A percentile compares a stretch with the other conserved stretches of the same genome.
These are phyloP conservation scores for Chaetomium fimeti DNA, from an alignment of 495 filamentous ascomycete genomes.

Conservation along the genomic window DNA sequence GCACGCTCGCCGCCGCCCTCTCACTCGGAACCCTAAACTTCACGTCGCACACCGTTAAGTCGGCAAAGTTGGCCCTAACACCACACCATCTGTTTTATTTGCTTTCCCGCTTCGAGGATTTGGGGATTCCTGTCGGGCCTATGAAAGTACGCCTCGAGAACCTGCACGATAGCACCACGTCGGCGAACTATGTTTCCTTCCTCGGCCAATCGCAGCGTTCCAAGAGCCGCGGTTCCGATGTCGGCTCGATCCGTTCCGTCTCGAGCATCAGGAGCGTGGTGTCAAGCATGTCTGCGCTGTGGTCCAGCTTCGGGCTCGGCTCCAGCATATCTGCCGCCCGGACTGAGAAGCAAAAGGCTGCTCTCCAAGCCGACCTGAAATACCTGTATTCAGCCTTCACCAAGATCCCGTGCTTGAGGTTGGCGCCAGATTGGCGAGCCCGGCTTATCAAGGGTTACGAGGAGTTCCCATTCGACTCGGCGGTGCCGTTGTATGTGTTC, in stretches of 20 bases:
- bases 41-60: constrained; percentile 77
- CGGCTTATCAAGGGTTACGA: constrained; percentile 88
- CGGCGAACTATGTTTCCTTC: constrained; percentile 95
- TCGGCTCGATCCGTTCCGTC: constrained; percentile 88
- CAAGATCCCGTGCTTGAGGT: constrained; percentile 87
- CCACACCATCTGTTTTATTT: constrained; percentile 97
- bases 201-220: constrained; percentile 73
- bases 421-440: constrained; percentile 87
- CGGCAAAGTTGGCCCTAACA: constrained; percentile 89
- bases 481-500: constrained; percentile 92
- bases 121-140: constrained; percentile 83
- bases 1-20: constrained; percentile 75
- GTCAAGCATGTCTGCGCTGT: constrained; percentile 89
- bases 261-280: constrained; percentile 96
- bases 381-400: constrained; percentile 98
- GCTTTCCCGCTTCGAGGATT: constrained; percentile 88
- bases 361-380: constrained; percentile 79
- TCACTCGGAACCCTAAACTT: constrained; percentile 83
- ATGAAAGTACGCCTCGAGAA: constrained; percentile 97
- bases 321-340: constrained; percentile 72
- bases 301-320: constrained; percentile 81
- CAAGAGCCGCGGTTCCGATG: constrained; percentile 74
- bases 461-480: constrained; percentile 96
- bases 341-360: constrained; percentile 81
- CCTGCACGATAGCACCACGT: constrained; percentile 79